Percentiles rank a stretch among this genome's conserved stretches.
Evolutionary conservation across 2,329 filamentous ascomycete species (phyloP).

Genomic region (Fusarium sp.): DNA sequence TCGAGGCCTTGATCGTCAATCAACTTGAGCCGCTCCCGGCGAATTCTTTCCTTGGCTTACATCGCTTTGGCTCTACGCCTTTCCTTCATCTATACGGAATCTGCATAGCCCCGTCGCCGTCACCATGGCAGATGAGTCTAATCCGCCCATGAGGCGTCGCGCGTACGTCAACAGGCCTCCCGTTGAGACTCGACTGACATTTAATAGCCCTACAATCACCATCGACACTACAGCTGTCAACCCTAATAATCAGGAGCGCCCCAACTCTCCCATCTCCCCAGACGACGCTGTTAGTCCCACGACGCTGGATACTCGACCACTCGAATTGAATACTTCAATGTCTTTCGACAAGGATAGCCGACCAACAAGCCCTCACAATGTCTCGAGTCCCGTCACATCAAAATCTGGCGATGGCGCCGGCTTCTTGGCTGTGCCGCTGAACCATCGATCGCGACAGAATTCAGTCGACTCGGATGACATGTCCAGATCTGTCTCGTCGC

Average conservation of each 20-base stretch:
- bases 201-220: conserved; percentile 63
- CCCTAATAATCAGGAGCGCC: conserved; percentile 42
- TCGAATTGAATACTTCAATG: conserved; percentile 64
- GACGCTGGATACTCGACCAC: conserved; percentile 50
- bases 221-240: conserved; percentile 63
- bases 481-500: conserved; percentile 68
- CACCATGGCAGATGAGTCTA: conserved; percentile 38
- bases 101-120: conserved; percentile 15
- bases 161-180: conserved; percentile 41
- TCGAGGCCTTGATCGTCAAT: conserved; percentile 1
- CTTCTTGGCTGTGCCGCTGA: conserved; percentile 75
- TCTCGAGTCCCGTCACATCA: conserved; percentile 68
- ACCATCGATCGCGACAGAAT: conserved; percentile 70
- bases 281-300: conserved; percentile 57
- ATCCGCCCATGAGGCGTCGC: conserved; percentile 41
- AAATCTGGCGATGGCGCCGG: conserved; percentile 59
- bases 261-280: conserved; percentile 50
- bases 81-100: neutral
- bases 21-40: neutral
- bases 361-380: conserved; percentile 79
- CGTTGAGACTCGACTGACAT: conserved; percentile 9
- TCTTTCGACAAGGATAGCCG: conserved; percentile 75
- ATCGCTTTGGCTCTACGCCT: conserved; percentile 6
- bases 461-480: conserved; percentile 77
- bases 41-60: neutral